These are phyloP conservation scores for Erodium moschatum DNA, from an alignment of 441 rosid species.

Conservation along the genomic window DNA sequence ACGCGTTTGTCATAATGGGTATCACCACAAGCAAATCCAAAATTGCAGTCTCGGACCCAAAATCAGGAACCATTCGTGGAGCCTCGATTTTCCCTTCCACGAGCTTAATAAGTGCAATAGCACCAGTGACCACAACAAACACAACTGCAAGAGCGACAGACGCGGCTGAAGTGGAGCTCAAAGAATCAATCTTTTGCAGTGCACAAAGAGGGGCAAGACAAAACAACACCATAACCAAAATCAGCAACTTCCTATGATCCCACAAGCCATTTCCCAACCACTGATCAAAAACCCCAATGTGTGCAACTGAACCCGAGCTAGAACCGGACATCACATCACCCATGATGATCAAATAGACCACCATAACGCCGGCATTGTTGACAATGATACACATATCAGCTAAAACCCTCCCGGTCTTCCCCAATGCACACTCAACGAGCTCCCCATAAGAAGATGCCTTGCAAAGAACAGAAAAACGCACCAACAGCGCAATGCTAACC, in stretches of 20 bases:
- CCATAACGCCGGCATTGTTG: slow-evolving; percentile 85
- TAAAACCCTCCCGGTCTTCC: slow-evolving; percentile 64
- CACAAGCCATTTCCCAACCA: slow-evolving; percentile 88
- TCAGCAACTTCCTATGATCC: slow-evolving; percentile 75
- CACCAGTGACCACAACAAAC: slow-evolving; percentile 66
- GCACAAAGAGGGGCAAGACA: slow-evolving; percentile 83
- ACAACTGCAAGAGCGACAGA: slow-evolving; percentile 87
- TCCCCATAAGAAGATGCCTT: slow-evolving; percentile 81
- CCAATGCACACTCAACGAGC: slow-evolving; percentile 68
- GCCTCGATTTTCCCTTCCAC: slow-evolving; percentile 60
- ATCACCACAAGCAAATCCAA: slow-evolving; percentile 85
- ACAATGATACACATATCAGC: slow-evolving; percentile 80
- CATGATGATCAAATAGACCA: slow-evolving; percentile 78
- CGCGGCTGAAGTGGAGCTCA: slow-evolving; percentile 78
- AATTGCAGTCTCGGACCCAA: slow-evolving; percentile 50
- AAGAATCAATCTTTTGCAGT: slow-evolving; percentile 69
- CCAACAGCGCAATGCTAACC: slow-evolving; percentile 66
- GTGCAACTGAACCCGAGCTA: slow-evolving; percentile 50
- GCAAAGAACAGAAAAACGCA: slow-evolving; percentile 60
- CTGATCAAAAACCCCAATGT: slow-evolving; percentile 85
- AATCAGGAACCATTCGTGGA: slow-evolving; percentile 69
- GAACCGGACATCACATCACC: slow-evolving; percentile 76
- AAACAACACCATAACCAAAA: slow-evolving; percentile 50
- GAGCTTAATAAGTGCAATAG: slow-evolving; percentile 59
- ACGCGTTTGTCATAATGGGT: slow-evolving; percentile 81